These are phyloP conservation scores for Anaeromyces robustus DNA, from an alignment of 192 early-diverging fungal genomes.

Conservation along the genomic window DNA sequence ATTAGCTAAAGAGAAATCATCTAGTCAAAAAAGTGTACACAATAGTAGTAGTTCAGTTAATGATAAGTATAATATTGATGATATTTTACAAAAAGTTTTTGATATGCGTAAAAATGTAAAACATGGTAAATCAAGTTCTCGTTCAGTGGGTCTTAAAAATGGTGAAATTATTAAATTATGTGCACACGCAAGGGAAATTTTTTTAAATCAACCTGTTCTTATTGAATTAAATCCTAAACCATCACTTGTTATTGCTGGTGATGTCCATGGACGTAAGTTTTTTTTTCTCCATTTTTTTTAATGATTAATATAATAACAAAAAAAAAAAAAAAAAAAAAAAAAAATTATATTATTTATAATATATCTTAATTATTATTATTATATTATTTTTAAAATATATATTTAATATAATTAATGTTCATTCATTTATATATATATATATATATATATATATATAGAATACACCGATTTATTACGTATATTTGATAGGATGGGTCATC, in stretches of 20 bases:
- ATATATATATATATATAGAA: constrained; percentile 12
- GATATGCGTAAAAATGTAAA: neutral
- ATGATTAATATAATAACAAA: no score
- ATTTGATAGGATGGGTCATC: constrained; percentile 89
- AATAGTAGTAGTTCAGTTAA: neutral
- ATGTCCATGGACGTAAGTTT: neutral
- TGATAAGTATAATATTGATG: neutral
- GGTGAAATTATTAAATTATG: constrained; percentile 75
- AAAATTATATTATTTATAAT: no score
- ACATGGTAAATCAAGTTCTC: neutral
- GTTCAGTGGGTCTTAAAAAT: constrained; percentile 43
- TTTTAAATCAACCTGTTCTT: constrained; percentile 65
- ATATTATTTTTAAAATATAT: no score
- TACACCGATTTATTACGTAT: constrained; percentile 79
- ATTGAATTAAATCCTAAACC: constrained; percentile 23
- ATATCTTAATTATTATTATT: no score
- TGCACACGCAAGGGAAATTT: constrained; percentile 69
- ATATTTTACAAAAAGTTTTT: neutral
- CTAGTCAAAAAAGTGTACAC: neutral
- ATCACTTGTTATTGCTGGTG: neutral
- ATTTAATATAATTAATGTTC: no score
- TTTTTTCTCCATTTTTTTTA: no score
- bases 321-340: no score
- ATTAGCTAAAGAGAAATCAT: neutral
- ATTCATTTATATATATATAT: no score